phyloP scores from a whole-genome alignment of 129 eudicot species.

The Saussurea involucrata region DNA sequence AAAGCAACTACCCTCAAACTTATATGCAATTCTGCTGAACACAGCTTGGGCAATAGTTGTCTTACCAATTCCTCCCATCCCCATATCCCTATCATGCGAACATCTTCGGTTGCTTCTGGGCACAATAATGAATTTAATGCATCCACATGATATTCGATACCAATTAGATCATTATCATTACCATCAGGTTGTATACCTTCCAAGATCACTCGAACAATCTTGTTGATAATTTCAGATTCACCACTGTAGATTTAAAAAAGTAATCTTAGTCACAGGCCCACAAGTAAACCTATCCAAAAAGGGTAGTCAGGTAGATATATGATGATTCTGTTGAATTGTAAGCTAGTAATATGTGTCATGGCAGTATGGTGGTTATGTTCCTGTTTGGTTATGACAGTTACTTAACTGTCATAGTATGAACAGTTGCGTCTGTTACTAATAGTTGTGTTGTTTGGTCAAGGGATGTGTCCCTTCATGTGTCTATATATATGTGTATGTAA shows the following conservation, averaged over 20 bases:
- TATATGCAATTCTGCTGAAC: neutral
- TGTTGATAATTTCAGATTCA: neutral
- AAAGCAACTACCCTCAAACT: neutral
- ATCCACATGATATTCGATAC: conserved; percentile 2
- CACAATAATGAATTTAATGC: neutral
- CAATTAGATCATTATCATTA: neutral
- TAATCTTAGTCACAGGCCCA: neutral
- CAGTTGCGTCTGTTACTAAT: no score
- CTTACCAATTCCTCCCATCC: neutral
- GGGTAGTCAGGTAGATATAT: neutral
- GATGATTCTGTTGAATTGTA: no score
- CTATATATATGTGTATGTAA: no score
- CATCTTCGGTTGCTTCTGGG: neutral
- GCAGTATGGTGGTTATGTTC: no score
- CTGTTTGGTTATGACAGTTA: no score
- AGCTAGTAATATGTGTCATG: no score
- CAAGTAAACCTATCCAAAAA: neutral
- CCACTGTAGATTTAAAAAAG: neutral
- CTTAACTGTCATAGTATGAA: no score
- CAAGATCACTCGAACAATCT: neutral
- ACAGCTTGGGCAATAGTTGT: neutral
- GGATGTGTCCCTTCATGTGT: no score
- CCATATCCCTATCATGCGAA: neutral
- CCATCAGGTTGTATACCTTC: neutral
- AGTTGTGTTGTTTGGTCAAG: no score